Evolutionary conservation across 73 alveolate genomes (phyloP).

Genomic region (Symbiodinium natans): DNA sequence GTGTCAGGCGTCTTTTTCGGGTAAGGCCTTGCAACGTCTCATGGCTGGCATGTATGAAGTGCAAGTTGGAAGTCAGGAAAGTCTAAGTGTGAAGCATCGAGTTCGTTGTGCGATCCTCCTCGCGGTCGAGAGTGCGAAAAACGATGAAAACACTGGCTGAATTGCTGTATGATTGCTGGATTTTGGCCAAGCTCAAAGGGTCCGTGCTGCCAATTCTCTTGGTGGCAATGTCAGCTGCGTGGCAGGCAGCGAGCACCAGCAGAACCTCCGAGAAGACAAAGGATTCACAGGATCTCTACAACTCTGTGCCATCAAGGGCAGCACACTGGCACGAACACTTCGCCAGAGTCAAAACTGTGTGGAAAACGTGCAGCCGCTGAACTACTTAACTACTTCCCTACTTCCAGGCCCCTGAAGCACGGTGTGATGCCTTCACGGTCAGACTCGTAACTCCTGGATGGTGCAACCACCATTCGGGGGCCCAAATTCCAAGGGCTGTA

Average conservation of each 20-base stretch:
- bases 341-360: no score
- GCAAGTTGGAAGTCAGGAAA: not conserved
- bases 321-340: no score
- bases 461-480: constrained; percentile 83
- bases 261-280: constrained; percentile 3
- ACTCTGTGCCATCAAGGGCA: no score
- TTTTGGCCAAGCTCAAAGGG: no score
- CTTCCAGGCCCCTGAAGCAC: not conserved
- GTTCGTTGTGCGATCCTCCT: constrained; percentile 53
- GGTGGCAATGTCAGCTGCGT: constrained; percentile 70
- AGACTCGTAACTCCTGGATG: constrained; percentile 18
- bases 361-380: no score
- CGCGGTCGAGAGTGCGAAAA: not conserved
- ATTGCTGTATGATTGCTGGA: no score
- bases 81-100: constrained; percentile 24
- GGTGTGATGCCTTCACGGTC: constrained; percentile 10
- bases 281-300: no score
- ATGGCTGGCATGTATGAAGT: not conserved
- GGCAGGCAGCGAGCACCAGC: constrained; percentile 45
- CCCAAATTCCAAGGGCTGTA: constrained; percentile 61
- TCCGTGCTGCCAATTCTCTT: constrained; percentile 73
- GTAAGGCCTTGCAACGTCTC: constrained; percentile 19
- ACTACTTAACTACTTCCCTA: no score
- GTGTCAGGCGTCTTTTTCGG: constrained; percentile 42
- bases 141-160: no score